Evolutionary conservation across 2,329 filamentous ascomycete genomes (phyloP), one percentile per base, ranked within the genome.

Genomic region (Pyricularia sp.): DNA sequence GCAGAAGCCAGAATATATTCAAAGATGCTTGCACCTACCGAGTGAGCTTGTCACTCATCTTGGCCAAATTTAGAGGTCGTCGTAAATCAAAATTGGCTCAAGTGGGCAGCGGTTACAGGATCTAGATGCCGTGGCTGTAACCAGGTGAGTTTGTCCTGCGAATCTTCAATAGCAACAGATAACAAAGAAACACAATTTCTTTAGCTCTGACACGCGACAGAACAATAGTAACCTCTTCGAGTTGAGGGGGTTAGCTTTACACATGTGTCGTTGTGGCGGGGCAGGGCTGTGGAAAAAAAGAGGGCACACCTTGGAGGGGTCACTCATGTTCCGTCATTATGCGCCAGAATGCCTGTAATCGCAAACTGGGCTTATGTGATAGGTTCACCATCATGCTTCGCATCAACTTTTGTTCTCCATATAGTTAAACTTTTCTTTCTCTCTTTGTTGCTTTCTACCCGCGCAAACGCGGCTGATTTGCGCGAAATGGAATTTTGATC

Each of bases 31-130:
- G n/a, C 55, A 26, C 30, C n/a, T 63, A 63, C 59, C 59, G 59
- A 63, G 59, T 63, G 59, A 97, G 88, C 83, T 92, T 97, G 86
- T 97, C 93, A 79, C 92, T 86, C 93, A 97, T 97, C 77, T 76
- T 86, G 82, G 67, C 61, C 68, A 28, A 63, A 20, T 30, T 63
- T 28, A 9, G 26, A 55, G 3, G 59, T 63, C 14, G 23, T 63
- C 25, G 59, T 26, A 63, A 28, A 30, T 14, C 26, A 17, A 9
- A 28, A 63, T 17, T 42, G 59, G 59, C 58, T 26, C 23, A 61
- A 61, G n/a, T 61, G 30, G 25, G 25, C 14, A 28, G 14, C 12
- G 3, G 6, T 28, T 14, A 2, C 25, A 28, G 14, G 59, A 28
- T 25, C 10, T 5, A 14, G 14, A 61, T 14, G 17, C 25, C 23